Evolutionary conservation across 176 grass and related monocot genomes (phyloP), one percentile per base, ranked within the genome.

Genomic region (Oryza australiensis): DNA sequence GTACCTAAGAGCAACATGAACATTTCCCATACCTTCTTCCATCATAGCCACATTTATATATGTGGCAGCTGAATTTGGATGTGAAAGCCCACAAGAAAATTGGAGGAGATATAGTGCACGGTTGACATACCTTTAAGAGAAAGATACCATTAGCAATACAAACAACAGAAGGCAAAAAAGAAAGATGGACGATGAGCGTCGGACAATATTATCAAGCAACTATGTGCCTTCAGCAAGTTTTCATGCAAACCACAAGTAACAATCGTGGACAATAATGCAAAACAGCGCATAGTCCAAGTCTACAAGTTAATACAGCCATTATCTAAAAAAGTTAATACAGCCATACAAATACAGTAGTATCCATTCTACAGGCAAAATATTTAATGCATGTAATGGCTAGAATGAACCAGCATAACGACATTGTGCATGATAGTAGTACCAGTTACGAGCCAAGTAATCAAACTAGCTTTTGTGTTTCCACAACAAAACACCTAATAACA

Each of bases 41-140:
- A 99, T 99, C 97, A 99, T 96, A 86, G 97, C 97, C 77, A 99
- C 91, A 87, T 99, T 99, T 91, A 99, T 99, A 77, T 99, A 99
- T 29, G 97, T 99, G 68, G 97, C 97, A 81, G 97, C 97, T 84
- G 97, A 99, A 91, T 99, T 99, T 22, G 97, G 97, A 75, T 99
- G 97, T 64, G 97, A 95, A 80, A 96, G 74, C 53, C 97, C 97
- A 83, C 97, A 96, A 14, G 93, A 96, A 85, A 99, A 95, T 41
- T 99, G 93, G 28, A 99, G 97, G 71, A 99, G 89, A 92, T 99
- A 95, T 13, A 99, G 87, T 78, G 97, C 97, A 71, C 97, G 93
- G 78, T 93, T 94, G 68, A 96, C 97, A 64, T 99, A 99, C 93
- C 97, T 99, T 90, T 79, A 85, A 83, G 57, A 78, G 6, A 4